These are phyloP conservation scores for Penicillium tannophilum DNA, from an alignment of 495 filamentous ascomycete genomes.

Conservation along the genomic window DNA sequence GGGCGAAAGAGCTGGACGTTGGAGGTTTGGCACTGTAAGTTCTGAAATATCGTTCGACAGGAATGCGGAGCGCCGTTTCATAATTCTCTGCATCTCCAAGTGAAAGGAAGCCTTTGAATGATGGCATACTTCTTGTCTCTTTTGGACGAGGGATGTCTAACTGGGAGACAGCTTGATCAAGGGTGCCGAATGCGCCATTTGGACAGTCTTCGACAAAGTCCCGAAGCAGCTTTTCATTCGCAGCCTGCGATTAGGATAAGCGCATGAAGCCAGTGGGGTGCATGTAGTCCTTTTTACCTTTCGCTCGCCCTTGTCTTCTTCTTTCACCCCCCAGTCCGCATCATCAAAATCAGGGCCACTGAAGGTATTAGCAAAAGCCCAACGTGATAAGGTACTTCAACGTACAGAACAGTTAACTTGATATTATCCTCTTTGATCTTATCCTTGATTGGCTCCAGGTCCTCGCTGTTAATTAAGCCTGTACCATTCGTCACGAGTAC, in stretches of 20 bases:
- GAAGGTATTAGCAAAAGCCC: conserved; percentile 30
- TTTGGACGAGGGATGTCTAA: conserved; percentile 78
- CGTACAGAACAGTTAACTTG: conserved; percentile 78
- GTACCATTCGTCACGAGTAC: conserved; percentile 81
- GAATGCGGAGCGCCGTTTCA: conserved; percentile 76
- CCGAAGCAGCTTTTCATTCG: conserved; percentile 70
- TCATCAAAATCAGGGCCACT: conserved; percentile 97
- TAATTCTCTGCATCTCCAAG: conserved; percentile 77
- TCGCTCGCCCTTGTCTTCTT: conserved; percentile 76
- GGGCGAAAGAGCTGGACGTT: conserved; percentile 74
- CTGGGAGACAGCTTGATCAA: conserved; percentile 80
- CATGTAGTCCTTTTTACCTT: conserved; percentile 55
- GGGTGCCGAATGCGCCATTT: conserved; percentile 74
- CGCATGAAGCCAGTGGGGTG: neutral
- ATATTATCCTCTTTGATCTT: conserved; percentile 77
- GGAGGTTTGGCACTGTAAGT: conserved; percentile 74
- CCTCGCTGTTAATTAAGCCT: conserved; percentile 65
- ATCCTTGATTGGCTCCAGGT: conserved; percentile 62
- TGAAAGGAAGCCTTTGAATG: conserved; percentile 77
- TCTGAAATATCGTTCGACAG: conserved; percentile 87
- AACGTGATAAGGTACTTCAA: conserved; percentile 8
- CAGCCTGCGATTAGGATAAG: conserved; percentile 26
- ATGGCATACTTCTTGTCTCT: conserved; percentile 65
- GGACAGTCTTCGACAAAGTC: conserved; percentile 59
- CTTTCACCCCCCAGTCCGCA: conserved; percentile 84